Percentiles rank a stretch among this genome's conserved stretches.
These are phyloP conservation scores for Globisporangium uncinulatum DNA, from an alignment of 352 stramenopile genomes.

Conservation along the genomic window DNA sequence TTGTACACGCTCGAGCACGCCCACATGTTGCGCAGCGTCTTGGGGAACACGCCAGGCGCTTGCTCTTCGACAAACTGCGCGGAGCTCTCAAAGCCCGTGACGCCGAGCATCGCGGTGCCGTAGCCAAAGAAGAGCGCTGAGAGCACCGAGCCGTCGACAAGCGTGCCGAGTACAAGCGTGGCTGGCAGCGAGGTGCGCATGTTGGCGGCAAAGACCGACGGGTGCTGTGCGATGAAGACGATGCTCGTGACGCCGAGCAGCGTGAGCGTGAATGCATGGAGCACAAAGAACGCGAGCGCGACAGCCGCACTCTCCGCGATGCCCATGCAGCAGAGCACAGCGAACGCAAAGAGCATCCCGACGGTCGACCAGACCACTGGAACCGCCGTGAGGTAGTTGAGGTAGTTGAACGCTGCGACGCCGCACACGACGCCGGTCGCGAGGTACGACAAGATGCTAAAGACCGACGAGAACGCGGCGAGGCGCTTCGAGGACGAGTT, in stretches of 20 bases:
- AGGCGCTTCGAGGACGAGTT: conserved; percentile 80
- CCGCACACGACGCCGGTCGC: conserved; percentile 61
- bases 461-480: conserved; percentile 61
- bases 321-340: conserved; percentile 60
- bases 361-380: conserved; percentile 35
- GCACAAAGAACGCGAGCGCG: conserved; percentile 69
- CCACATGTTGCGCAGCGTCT: conserved; percentile 85
- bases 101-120: conserved; percentile 61
- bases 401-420: conserved; percentile 70
- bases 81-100: conserved; percentile 81
- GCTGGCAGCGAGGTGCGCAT: conserved; percentile 34
- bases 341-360: conserved; percentile 64
- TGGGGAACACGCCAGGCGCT: conserved; percentile 66
- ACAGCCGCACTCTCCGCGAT: conserved; percentile 75
- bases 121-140: conserved; percentile 56
- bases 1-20: conserved; percentile 74
- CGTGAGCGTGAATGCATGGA: conserved; percentile 57
- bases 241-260: conserved; percentile 40
- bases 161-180: conserved; percentile 21
- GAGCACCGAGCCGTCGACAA: conserved; percentile 19
- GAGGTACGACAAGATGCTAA: conserved; percentile 83
- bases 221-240: conserved; percentile 47
- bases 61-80: conserved; percentile 86
- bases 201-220: conserved; percentile 53
- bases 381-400: conserved; percentile 56